A percentile compares a stretch with the other conserved stretches of the same genome.
Evolutionary conservation across 495 filamentous ascomycete genomes (phyloP).

Genomic region (Clavariopsis aquatica): DNA sequence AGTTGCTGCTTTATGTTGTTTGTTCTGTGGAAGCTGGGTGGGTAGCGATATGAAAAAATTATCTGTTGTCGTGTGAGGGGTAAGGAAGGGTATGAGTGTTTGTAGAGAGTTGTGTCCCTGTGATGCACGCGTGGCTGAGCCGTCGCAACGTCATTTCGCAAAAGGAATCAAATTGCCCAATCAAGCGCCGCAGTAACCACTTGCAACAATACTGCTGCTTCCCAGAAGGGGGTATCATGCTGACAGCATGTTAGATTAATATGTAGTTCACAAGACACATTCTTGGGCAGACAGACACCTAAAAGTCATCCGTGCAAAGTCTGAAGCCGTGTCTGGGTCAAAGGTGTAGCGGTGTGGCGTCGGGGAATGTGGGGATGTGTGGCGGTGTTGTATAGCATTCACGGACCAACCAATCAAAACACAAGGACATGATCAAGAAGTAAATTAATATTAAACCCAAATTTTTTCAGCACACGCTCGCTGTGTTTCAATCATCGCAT

Average conservation of each 20-base stretch:
- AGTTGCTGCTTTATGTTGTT: neutral
- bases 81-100: neutral
- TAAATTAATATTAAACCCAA: neutral
- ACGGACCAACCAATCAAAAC: neutral
- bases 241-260: neutral
- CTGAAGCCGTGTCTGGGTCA: neutral
- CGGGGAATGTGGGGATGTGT: too few relatives aligned
- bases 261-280: neutral
- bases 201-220: neutral
- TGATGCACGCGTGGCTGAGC: slow-evolving; percentile 12
- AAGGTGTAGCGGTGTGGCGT: neutral
- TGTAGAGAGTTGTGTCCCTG: slow-evolving; percentile 7
- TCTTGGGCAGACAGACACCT: neutral
- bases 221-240: neutral
- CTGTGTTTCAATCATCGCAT: neutral
- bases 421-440: neutral
- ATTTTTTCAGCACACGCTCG: neutral
- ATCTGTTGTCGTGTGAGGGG: slow-evolving; percentile 2
- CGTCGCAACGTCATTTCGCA: slow-evolving; percentile 5
- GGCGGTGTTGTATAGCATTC: neutral
- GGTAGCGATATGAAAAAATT: neutral
- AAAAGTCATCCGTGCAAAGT: neutral
- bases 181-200: neutral
- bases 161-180: neutral
- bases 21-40: neutral